Evolutionary conservation across 2,329 filamentous ascomycete genomes (phyloP), one percentile per base, ranked within the genome.

Genomic region (Aspergillus sp.): DNA sequence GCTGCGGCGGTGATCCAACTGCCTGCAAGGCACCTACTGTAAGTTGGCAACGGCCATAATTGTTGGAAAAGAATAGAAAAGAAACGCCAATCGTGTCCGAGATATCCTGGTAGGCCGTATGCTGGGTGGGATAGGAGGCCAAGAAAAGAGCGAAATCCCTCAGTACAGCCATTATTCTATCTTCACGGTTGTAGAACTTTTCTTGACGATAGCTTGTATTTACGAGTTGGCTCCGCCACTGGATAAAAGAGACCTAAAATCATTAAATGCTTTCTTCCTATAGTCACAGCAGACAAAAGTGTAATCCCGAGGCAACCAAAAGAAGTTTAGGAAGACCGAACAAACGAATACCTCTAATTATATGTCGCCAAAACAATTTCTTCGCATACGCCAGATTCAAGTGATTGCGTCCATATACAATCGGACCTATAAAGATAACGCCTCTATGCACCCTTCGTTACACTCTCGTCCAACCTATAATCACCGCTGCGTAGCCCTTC

Each of bases 401-500:
- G 51, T 36, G 12, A 53, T 17, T 17, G 51, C 17, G 30, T 47
- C 39, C 39, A 55, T 32, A 28, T 50, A 50, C 47, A 25, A 55
- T 62, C 51, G 61, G 50, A 48, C 48, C 38, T 45, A 56, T 61
- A 41, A 55, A 60, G 25, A 45, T n/a, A 32, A 36, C 32, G 49
- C 21, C 32, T 39, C 41, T 51, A 55, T 49, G 74, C 73, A 30
- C 75, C 75, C 55, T 71, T 66, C 19, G 65, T 68, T 38, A 68
- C 61, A 57, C 72, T 76, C 63, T 80, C 77, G 28, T 81, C 78
- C 56, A 88, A 69, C 36, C 76, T 68, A 62, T 79, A 87, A 13
- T 83, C 70, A 36, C 80, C 82, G 48, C 78, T 75, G 58, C 85
- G 84, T 63, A 90, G 68, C 1, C 82, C 82, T 59, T 84, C 77